phyloP scores from a whole-genome alignment of 768 basidiomycete genomes.

The Lanmaoa pseudosensibilis region DNA sequence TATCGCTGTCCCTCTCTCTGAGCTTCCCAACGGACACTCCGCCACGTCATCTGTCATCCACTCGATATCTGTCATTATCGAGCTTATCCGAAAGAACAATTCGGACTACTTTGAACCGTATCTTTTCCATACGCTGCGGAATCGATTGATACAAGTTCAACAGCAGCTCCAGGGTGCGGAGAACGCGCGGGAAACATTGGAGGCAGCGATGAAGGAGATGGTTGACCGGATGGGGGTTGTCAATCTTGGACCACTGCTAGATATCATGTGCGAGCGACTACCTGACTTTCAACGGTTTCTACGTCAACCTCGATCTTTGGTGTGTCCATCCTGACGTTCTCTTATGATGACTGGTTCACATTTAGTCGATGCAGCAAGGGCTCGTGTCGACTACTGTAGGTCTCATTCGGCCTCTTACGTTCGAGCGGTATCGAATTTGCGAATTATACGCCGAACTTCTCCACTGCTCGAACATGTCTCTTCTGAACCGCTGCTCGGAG shows the following conservation, averaged over 20 bases:
- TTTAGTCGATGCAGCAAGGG: conserved; percentile 47
- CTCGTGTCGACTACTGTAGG: conserved; percentile 76
- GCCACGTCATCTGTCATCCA: conserved; percentile 80
- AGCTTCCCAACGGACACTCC: conserved; percentile 45
- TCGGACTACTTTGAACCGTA: conserved; percentile 99
- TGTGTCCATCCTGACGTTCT: conserved; percentile 38
- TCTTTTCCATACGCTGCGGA: conserved; percentile 90
- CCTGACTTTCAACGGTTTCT: conserved; percentile 70
- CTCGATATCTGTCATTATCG: conserved; percentile 85
- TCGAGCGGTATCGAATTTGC: conserved; percentile 94
- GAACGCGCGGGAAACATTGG: conserved; percentile 64
- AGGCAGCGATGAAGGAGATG: conserved; percentile 76
- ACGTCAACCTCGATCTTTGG: conserved; percentile 71
- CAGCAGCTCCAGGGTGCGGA: conserved; percentile 61
- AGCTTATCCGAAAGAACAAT: conserved; percentile 95
- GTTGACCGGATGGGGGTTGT: conserved; percentile 87
- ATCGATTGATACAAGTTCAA: conserved; percentile 84
- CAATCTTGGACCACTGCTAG: conserved; percentile 80
- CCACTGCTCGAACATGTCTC: conserved; percentile 97
- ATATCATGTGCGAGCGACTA: conserved; percentile 67
- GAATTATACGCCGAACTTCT: conserved; percentile 96
- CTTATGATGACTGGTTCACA: conserved; percentile 13
- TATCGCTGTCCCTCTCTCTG: conserved; percentile 5
- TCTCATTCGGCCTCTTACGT: conserved; percentile 74
- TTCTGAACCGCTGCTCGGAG: conserved; percentile 79